Conservation (phyloP, 140 eudicot species). For the Oenanthe javanica region DNA sequence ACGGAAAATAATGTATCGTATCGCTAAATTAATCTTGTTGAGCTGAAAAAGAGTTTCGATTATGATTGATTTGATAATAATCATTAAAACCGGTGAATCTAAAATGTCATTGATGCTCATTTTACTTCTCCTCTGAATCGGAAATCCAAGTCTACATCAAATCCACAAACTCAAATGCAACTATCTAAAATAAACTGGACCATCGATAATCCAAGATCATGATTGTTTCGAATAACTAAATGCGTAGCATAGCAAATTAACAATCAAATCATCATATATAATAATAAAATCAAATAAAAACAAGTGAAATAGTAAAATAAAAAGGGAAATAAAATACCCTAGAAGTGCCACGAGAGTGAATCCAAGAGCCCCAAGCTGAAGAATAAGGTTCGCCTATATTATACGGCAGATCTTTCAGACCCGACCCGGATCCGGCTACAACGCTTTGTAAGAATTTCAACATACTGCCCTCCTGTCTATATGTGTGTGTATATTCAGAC, state of each 20-base stretch:
- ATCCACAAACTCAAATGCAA: not conserved
- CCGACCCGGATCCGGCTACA: slow-evolving; percentile 90
- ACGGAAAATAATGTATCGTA: not conserved
- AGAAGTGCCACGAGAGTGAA: slow-evolving; percentile 86
- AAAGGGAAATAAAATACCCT: slow-evolving; percentile 31
- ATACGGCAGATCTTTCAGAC: slow-evolving; percentile 84
- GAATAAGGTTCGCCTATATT: slow-evolving; percentile 94
- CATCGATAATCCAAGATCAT: not conserved
- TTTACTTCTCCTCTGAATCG: not conserved
- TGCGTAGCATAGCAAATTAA: not conserved
- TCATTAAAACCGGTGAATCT: not conserved
- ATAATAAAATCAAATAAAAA: too few species aligned
- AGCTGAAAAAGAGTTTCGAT: not conserved
- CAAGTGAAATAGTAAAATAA: not conserved
- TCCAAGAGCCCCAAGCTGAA: slow-evolving; percentile 97
- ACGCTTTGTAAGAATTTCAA: slow-evolving; percentile 82
- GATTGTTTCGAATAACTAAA: too few species aligned
- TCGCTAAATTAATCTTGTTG: not conserved
- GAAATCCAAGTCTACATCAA: not conserved
- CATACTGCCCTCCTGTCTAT: slow-evolving; percentile 26
- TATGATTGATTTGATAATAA: too few species aligned
- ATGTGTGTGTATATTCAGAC: not conserved
- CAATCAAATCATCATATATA: not conserved
- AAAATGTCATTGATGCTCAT: not conserved
- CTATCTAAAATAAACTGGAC: too few species aligned